Evolutionary conservation across 805 yeast species (phyloP).

Genomic region (Saccharomyces cerevisiae): DNA sequence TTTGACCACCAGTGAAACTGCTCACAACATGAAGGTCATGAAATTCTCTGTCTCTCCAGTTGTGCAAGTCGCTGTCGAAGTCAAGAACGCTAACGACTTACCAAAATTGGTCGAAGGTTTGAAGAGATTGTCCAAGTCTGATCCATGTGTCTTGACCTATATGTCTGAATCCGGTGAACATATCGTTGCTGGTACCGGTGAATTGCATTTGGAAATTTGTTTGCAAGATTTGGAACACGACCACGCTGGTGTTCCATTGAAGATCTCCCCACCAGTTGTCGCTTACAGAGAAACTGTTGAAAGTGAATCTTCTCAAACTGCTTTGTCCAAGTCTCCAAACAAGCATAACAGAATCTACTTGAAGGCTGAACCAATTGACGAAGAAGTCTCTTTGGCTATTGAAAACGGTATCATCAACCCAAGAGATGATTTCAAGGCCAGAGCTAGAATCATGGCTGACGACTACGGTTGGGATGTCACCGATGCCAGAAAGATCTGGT

Average conservation of each 20-base stretch:
- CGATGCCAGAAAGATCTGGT: conserved; percentile 99
- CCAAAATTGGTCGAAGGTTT: conserved; percentile 99
- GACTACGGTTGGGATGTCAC: conserved; percentile 99
- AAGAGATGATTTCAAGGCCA: conserved; percentile 94
- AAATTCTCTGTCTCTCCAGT: conserved; percentile 99
- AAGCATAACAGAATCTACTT: conserved; percentile 99
- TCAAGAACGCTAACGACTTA: conserved; percentile 96
- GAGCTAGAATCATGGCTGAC: conserved; percentile 98
- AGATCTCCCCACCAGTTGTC: conserved; percentile 94
- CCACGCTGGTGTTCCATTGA: conserved; percentile 98
- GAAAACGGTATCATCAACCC: conserved; percentile 86
- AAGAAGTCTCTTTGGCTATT: conserved; percentile 84
- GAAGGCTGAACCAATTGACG: conserved; percentile 90
- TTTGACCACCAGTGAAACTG: conserved; percentile 87
- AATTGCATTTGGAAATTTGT: conserved; percentile 97
- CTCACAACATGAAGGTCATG: conserved; percentile 99
- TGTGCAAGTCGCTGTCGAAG: conserved; percentile 98
- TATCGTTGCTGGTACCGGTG: conserved; percentile 99
- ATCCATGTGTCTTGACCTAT: conserved; percentile 87
- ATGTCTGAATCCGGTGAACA: conserved; percentile 96
- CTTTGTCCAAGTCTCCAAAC: conserved; percentile 98
- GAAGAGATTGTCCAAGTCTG: conserved; percentile 98
- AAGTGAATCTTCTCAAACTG: conserved; percentile 85
- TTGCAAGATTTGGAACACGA: conserved; percentile 89
- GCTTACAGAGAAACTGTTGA: conserved; percentile 97